Base-by-base conservation (phyloP, 148 eudicot species). In the Drosera capensis region DNA sequence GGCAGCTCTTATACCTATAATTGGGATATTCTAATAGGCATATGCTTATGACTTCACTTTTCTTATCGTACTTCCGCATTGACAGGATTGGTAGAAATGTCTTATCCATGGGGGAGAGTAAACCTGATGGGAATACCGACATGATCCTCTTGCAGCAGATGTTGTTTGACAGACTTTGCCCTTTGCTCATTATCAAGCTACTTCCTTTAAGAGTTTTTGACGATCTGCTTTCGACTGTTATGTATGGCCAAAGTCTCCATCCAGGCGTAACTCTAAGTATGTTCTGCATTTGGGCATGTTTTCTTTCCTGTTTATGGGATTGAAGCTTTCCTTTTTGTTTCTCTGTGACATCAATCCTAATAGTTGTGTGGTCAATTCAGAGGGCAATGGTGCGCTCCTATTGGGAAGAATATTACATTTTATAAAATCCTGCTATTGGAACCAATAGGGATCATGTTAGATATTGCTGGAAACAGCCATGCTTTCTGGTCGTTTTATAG, bases 161-260 rank as follows among this genome's bases (percentile, higher is more conserved):
- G 62, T 65, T 79, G 35, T 84, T 79, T 57, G 63, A 50, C 52
- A 74, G 63, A 55, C 79, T 84, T 50, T 79, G 79, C 61, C 94
- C 94, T 29, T 62, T 84, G 52, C 84, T 84, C 31, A 41, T 79
- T 17, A 67, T 79, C 62, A 76, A 66, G 74, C 65, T 84, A 59
- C 88, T 84, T 49, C 94, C 94, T 13, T 43, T 79, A 46, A 68
- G 72, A 54, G 75, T 84, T 42, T 84, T 84, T 28, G 48, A 79
- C 60, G 73, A 84, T 49, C 60, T 77, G 48, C 58, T 60, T 55
- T 68, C 79, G 46, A 54, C 51, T 41, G 52, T 54, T 52, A 55
- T 77, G 48, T 84, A 84, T 74, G 73, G 77, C 46, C 71, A 66
- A 45, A 24, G 34, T 57, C 48, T 21, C 12, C 43, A 17, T 8